A percentile compares a stretch with the other conserved stretches of the same genome.
Conservation (phyloP, 2,329 filamentous ascomycete genomes). For the Trichoderma guizhouense region DNA sequence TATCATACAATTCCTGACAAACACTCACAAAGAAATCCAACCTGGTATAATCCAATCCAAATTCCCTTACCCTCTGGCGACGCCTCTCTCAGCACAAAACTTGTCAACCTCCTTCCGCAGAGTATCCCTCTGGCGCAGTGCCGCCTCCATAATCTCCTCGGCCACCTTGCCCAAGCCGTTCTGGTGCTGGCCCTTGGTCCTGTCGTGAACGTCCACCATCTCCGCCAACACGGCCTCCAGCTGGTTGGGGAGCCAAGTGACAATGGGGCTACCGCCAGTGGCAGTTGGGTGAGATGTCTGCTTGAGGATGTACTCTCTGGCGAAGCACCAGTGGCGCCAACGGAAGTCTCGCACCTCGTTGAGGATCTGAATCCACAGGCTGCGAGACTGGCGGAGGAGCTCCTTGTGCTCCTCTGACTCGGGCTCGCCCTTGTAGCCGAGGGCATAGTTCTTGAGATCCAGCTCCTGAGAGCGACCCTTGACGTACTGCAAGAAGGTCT, state of each 20-base stretch:
- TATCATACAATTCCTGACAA: background rate
- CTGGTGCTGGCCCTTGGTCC: conserved; percentile 37
- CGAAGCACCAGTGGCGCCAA: conserved; percentile 84
- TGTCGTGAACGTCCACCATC: conserved; percentile 59
- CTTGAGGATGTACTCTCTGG: conserved; percentile 79
- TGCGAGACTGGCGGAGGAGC: conserved; percentile 52
- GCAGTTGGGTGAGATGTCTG: conserved; percentile 72
- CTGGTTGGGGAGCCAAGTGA: conserved; percentile 83
- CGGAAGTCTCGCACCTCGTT: conserved; percentile 78
- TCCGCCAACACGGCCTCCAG: conserved; percentile 69
- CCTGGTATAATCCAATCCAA: background rate
- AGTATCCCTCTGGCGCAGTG: conserved; percentile 60
- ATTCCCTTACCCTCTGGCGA: conserved; percentile 22
- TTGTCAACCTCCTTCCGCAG: conserved; percentile 71
- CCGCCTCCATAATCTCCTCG: conserved; percentile 64
- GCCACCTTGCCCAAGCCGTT: conserved; percentile 44
- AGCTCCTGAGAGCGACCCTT: conserved; percentile 46
- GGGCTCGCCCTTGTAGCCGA: conserved; percentile 32
- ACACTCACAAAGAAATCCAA: background rate
- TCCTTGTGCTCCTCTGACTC: conserved; percentile 32
- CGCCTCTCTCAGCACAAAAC: conserved; percentile 64
- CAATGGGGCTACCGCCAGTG: conserved; percentile 76
- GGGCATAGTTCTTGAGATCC: conserved; percentile 57
- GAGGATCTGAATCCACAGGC: conserved; percentile 62
- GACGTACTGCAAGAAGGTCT: conserved; percentile 77